phyloP scores from a whole-genome alignment of 1,284 basidiomycete species.

The Malassezia equina region DNA sequence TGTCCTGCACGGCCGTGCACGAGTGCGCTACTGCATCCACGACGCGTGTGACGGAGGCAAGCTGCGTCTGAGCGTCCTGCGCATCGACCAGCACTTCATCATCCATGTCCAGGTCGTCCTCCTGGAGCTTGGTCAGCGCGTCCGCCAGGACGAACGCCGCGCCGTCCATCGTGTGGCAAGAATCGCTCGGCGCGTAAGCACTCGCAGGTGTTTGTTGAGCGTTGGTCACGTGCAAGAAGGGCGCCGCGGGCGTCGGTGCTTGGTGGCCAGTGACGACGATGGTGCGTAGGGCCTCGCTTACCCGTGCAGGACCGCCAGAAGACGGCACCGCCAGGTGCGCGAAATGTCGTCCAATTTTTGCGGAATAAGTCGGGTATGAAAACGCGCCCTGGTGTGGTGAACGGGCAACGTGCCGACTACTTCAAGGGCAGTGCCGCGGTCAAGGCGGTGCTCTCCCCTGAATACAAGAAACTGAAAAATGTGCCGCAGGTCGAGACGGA shows the following conservation, averaged over 20 bases:
- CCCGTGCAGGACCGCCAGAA: slow-evolving; percentile 37
- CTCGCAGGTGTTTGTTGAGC: neutral
- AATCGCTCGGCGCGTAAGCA: neutral
- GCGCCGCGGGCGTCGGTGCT: neutral
- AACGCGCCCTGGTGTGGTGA: slow-evolving; percentile 74
- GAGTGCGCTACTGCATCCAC: slow-evolving; percentile 31
- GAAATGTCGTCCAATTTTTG: slow-evolving; percentile 40
- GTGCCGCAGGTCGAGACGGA: slow-evolving; percentile 51
- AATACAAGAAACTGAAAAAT: slow-evolving; percentile 75
- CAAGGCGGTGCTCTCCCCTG: slow-evolving; percentile 79
- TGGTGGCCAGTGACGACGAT: neutral
- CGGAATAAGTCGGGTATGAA: slow-evolving; percentile 64
- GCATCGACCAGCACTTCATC: slow-evolving; percentile 33
- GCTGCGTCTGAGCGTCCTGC: slow-evolving; percentile 22
- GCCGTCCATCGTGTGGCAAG: neutral
- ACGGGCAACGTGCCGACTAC: slow-evolving; percentile 91
- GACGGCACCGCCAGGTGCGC: slow-evolving; percentile 27
- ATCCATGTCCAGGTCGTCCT: slow-evolving; percentile 36
- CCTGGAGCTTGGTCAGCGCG: slow-evolving; percentile 31
- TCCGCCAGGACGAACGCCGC: slow-evolving; percentile 33
- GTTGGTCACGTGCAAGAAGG: neutral
- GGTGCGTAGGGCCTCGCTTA: neutral
- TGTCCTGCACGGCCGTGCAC: slow-evolving; percentile 23
- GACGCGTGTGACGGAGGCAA: slow-evolving; percentile 24
- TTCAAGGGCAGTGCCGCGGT: slow-evolving; percentile 70